Base-by-base conservation (phyloP, 2,329 filamentous ascomycete species). In the Dendryphion nanum region DNA sequence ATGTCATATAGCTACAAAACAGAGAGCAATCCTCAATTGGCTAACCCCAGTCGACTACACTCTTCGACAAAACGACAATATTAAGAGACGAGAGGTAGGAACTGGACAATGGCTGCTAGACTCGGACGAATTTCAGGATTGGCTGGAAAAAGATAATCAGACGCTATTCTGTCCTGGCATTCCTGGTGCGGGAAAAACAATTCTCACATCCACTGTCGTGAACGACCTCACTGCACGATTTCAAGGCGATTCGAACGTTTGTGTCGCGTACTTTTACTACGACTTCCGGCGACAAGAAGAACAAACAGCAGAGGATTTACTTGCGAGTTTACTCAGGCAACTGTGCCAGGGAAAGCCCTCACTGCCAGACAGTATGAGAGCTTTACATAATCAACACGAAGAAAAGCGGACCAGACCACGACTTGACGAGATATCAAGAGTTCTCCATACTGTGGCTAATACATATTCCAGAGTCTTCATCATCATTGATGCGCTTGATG, bases 241-340 rank as follows among this genome's bases (percentile, higher is more conserved):
- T 16, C 18, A 28, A 18, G n/a, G 26, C n/a, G 33, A 35, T 28
- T 13, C 33, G 6, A 24, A 14, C 18, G 33, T 35, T 26, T 53
- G 50, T 1, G 41, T 68, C 4, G 53, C 51, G 3, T 68, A 57
- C 17, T 6, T 61, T 2, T 67, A 58, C 32, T 63, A 49, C 35
- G 55, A 63, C 15, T 63, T 56, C 29, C 41, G 42, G 5, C 38
- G 34, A 0, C 41, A 52, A 2, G 45, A 47, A 2, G 44, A 48
- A 1, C 61, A 64, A 18, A 53, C 8, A 4, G 7, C 39, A 0
- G 15, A 37, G 1, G 34, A 51, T 4, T 30, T 66, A 2, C 37
- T 66, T 1, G 21, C 45, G 0, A 59, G 45, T 32, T 30, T 69
- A 2, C 20, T 64, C 1, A 60, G 58, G 24, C 65, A 68, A 30